Conservation (phyloP, 768 basidiomycete species). For the Boletus coccyginus region DNA sequence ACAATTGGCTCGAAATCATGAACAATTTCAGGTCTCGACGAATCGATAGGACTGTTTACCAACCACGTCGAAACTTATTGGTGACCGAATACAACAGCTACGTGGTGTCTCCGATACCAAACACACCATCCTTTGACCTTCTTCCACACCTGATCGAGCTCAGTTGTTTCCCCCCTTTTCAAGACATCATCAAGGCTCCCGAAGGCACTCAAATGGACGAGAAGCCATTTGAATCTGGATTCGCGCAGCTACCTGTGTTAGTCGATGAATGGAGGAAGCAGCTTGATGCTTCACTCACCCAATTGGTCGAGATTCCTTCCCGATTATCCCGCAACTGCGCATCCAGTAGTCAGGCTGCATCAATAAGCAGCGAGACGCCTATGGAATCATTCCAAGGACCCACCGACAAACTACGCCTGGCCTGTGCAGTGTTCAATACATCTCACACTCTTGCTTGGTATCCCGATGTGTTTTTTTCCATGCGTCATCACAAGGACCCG, state of each 20-base stretch:
- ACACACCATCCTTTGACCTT: not conserved
- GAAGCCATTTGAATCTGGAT: constrained; percentile 3
- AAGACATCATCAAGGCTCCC: not conserved
- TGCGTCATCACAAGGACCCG: not conserved
- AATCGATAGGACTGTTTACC: not conserved
- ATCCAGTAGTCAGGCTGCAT: no score
- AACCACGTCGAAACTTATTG: not conserved
- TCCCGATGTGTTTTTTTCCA: not conserved
- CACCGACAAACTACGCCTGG: not conserved
- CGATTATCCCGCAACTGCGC: not conserved
- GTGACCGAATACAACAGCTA: not conserved
- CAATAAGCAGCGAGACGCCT: not conserved
- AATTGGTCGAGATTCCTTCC: not conserved
- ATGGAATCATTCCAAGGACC: not conserved
- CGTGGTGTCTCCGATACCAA: not conserved
- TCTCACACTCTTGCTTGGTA: not conserved
- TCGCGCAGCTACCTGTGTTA: not conserved
- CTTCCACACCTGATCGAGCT: constrained; percentile 3
- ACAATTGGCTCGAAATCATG: not conserved
- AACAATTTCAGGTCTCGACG: not conserved
- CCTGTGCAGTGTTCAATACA: not conserved
- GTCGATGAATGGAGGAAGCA: constrained; percentile 1
- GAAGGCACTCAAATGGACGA: not conserved
- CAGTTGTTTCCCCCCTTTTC: not conserved
- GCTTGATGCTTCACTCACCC: not conserved